Evolutionary conservation across 345 rosid genomes (phyloP), one percentile per base, ranked within the genome.

Genomic region (Lepidium didymum): DNA sequence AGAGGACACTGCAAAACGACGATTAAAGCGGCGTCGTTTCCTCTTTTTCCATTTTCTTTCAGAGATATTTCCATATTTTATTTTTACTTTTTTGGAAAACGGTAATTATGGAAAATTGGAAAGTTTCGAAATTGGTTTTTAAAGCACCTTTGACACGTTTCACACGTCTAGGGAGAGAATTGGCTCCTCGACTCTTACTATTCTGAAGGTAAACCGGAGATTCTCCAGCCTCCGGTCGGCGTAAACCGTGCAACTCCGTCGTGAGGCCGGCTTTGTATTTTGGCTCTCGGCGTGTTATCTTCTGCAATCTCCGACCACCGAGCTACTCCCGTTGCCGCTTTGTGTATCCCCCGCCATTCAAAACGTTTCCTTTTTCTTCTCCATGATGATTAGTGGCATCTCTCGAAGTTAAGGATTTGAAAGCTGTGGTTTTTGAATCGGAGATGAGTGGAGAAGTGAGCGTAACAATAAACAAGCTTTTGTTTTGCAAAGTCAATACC

Each of bases 321-420:
- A 64, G 40, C 27, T 25, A 9, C 14, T 36, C 16, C 53, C 7
- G 10, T 15, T 42, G 33, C 43, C 31, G 23, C n/a, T 12, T 10
- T 54, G 58, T 33, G 25, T 54, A 53, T 53, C 8, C 13, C 1
- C 21, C 56, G 21, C 40, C 13, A 13, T 49, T 49, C 4, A 52
- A 31, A 52, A 31, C 8, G 12, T 29, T 29, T 52, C 19, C 56
- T 52, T 52, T 29, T 29, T 51, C 10, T 16, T 52, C 53, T 21
- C 1, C 8, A 10, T 49, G 33, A 49, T 49, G 54, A 62, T 33
- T 75, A 73, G 72, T 70, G 31, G 55, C 88, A 84, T 47, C 79
- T 87, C 84, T 92, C 16, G 82, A 85, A 75, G 95, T 89, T 79
- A 80, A 68, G 52, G 90, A 73, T 64, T 79, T 86, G 73, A 86